Base-by-base conservation (phyloP, 371 early-diverging fungal species). In the Smittium culicis region DNA sequence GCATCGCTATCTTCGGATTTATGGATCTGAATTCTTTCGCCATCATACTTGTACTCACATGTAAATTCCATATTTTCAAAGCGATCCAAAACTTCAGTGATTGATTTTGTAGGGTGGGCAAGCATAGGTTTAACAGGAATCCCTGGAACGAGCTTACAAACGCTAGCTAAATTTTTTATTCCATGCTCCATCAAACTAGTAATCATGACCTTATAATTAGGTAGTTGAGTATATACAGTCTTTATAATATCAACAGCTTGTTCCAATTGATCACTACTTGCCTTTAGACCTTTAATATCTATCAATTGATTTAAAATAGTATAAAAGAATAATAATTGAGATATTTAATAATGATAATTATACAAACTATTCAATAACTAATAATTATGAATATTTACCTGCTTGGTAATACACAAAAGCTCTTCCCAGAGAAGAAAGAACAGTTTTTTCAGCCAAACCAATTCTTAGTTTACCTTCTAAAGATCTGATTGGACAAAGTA, bases 41-140 rank as follows among this genome's bases (percentile, higher is more conserved):
- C 99, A 73, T 99, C 99, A 74, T 99, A 99, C 78, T 99, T 99
- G 80, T 88, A 99, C 78, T 99, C 99, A 70, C 97, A 98, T 1
- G 96, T 94, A 71, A 99, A 99, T 0, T 82, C 77, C 68, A 84
- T 83, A 27, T 82, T 85, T 67, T 96, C 94, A 71, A 99, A 96
- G 45, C 98, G 82, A 71, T 97, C 87, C 79, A 99, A 75, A 2
- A 97, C 94, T 63, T 95, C 96, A 0, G 89, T 86, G 16, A 99
- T 78, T 61, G 89, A 85, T 76, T 98, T 99, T 54, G 96, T 95
- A 1, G 99, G 98, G 77, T 97, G 96, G 0, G 99, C 99, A 72
- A 99, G 82, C 99, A 99, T 99, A n/a, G 99, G 99, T 71, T 99
- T 98, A 30, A 99, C 81, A 1, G 99, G 99, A 60, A 99, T 92